Evolutionary conservation across 257 asterid species (phyloP).

Genomic region (Solanum etuberosum): DNA sequence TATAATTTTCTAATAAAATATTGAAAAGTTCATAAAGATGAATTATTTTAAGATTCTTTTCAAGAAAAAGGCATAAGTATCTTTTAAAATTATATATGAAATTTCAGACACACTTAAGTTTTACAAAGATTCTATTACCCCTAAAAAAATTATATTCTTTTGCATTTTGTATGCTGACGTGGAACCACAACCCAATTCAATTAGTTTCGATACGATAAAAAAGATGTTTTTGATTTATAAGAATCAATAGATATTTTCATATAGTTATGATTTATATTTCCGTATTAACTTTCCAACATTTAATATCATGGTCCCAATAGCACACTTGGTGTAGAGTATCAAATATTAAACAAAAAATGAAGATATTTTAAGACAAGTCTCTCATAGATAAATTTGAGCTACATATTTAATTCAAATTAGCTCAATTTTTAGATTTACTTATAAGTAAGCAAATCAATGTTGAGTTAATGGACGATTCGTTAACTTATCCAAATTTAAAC

Average conservation of each 20-base stretch:
- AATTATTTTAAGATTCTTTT: neutral
- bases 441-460: neutral
- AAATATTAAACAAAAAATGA: neutral
- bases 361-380: neutral
- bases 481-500: neutral
- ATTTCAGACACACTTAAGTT: neutral
- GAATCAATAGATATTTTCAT: neutral
- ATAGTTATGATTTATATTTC: neutral
- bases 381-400: neutral
- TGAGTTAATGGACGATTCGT: neutral
- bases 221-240: neutral
- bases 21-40: neutral
- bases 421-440: neutral
- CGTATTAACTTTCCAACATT: neutral
- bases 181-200: neutral
- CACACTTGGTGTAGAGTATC: neutral
- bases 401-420: neutral
- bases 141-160: rapidly evolving
- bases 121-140: too few relatives aligned
- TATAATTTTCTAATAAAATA: neutral
- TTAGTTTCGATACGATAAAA: neutral
- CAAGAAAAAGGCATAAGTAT: neutral
- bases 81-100: neutral
- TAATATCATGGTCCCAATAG: neutral
- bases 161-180: neutral